These are phyloP conservation scores for Aspergillus phoenicis DNA, from an alignment of 2,329 filamentous ascomycete genomes.

Conservation along the genomic window DNA sequence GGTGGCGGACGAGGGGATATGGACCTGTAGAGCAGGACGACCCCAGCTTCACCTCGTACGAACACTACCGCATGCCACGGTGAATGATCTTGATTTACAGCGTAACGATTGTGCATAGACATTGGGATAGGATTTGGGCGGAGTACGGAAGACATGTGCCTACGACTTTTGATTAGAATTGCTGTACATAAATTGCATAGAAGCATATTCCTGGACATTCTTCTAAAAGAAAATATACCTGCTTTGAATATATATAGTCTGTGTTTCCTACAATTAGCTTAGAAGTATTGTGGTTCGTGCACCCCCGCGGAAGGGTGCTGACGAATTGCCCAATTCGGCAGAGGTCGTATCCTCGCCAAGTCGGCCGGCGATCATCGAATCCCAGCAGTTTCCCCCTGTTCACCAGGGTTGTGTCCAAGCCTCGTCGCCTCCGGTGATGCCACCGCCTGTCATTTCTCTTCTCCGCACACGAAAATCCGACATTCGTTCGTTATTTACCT, in stretches of 20 bases:
- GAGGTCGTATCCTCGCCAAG: neutral
- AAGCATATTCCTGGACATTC: neutral
- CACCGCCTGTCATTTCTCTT: neutral
- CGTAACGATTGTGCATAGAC: constrained; percentile 3
- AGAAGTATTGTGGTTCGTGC: neutral
- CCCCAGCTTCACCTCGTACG: constrained; percentile 36
- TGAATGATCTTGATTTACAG: constrained; percentile 14
- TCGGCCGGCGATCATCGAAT: constrained; percentile 12
- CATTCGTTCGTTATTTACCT: neutral
- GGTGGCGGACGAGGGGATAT: constrained; percentile 42
- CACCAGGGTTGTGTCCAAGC: neutral
- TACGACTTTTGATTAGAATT: constrained; percentile 8
- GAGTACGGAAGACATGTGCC: constrained; percentile 8
- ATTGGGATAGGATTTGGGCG: constrained; percentile 6
- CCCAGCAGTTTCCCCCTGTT: neutral
- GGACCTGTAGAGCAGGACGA: constrained; percentile 43
- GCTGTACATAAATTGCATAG: constrained; percentile 5
- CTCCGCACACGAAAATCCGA: neutral
- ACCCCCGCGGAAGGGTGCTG: constrained; percentile 5
- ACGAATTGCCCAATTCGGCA: constrained; percentile 21
- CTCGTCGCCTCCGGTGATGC: neutral
- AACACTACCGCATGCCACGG: constrained; percentile 33
- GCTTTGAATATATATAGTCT: neutral
- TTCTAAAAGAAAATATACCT: neutral
- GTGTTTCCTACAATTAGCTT: neutral